Evolutionary conservation across 148 eudicot genomes (phyloP).

Genomic region (Drosera capensis): DNA sequence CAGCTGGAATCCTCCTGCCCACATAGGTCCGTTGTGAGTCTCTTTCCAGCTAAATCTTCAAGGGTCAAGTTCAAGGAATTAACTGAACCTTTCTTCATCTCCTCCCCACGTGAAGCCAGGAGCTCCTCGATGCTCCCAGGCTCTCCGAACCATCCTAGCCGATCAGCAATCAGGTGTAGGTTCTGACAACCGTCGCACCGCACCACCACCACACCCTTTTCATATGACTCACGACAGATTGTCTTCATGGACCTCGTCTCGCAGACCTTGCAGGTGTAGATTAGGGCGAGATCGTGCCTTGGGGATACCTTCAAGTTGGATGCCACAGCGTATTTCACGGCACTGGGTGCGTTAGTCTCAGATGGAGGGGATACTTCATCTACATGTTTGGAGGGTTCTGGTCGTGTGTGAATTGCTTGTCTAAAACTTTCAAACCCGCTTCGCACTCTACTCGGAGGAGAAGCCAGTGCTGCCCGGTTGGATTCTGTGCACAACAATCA

Average conservation of each 20-base stretch:
- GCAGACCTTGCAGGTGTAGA: conserved; percentile 79
- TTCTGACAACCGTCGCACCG: conserved; percentile 78
- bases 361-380: conserved; percentile 9
- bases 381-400: conserved; percentile 2
- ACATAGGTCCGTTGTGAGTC: neutral
- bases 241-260: conserved; percentile 73
- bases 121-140: conserved; percentile 67
- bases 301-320: conserved; percentile 50
- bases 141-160: conserved; percentile 72
- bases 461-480: no score
- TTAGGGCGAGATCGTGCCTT: conserved; percentile 72
- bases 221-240: conserved; percentile 67
- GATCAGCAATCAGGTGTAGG: conserved; percentile 70
- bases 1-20: neutral
- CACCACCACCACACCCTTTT: conserved; percentile 78
- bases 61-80: conserved; percentile 70
- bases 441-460: neutral
- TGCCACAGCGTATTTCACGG: conserved; percentile 12
- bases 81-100: conserved; percentile 41
- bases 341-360: conserved; percentile 7
- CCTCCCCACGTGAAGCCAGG: conserved; percentile 71
- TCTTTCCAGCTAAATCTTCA: conserved; percentile 72
- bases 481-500: no score
- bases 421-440: conserved; percentile 12
- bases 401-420: no score